Evolutionary conservation across 2,329 filamentous ascomycete genomes (phyloP).

Genomic region (Phyllosticta citrichinensis): DNA sequence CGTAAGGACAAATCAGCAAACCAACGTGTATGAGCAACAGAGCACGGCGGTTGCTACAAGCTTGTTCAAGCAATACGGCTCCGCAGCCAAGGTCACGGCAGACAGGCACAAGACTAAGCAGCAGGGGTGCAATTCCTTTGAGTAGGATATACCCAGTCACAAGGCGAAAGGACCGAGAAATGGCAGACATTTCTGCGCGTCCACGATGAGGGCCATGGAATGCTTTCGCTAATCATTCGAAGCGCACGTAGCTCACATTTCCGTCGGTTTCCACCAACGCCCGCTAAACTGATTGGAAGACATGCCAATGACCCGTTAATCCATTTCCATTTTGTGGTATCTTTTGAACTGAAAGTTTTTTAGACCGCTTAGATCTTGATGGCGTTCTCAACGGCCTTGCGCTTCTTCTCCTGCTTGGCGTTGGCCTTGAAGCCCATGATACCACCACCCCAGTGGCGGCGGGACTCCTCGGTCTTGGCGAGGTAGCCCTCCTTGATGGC

Average conservation of each 20-base stretch:
- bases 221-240: slow-evolving; percentile 9
- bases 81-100: not conserved
- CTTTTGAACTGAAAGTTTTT: slow-evolving; percentile 22
- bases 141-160: not conserved
- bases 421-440: slow-evolving; percentile 97
- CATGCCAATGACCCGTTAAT: slow-evolving; percentile 22
- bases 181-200: not conserved
- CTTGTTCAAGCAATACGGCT: not conserved
- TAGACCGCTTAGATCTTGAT: slow-evolving; percentile 99
- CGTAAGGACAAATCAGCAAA: too few species aligned
- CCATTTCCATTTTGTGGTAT: slow-evolving; percentile 13
- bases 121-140: not conserved
- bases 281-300: slow-evolving; percentile 31
- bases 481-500: slow-evolving; percentile 97
- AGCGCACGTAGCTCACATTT: slow-evolving; percentile 8
- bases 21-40: too few species aligned
- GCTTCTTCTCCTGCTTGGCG: slow-evolving; percentile 69
- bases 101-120: not conserved
- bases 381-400: slow-evolving; percentile 85
- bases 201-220: not conserved
- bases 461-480: slow-evolving; percentile 85
- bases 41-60: not conserved
- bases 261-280: slow-evolving; percentile 16
- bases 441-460: slow-evolving; percentile 97
- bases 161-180: not conserved